Percentiles rank a stretch among this genome's conserved stretches.
These are phyloP conservation scores for Arachnomyces sp. DNA, from an alignment of 2,329 filamentous ascomycete species.

Conservation along the genomic window DNA sequence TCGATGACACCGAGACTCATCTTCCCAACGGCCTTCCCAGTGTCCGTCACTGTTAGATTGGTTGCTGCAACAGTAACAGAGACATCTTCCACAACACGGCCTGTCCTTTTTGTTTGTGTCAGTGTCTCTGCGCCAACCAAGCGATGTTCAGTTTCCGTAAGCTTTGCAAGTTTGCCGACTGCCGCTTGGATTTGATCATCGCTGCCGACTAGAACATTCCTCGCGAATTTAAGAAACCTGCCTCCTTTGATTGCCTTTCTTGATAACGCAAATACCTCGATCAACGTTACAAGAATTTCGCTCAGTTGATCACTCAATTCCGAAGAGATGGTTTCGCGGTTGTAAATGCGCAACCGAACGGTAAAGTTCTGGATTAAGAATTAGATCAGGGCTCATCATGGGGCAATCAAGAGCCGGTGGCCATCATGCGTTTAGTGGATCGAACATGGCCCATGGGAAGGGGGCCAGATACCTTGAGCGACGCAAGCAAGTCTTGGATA, in stretches of 20 bases:
- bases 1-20: constrained; percentile 1
- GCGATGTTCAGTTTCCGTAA: constrained; percentile 36
- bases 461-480: constrained; percentile 24
- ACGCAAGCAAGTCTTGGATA: constrained; percentile 38
- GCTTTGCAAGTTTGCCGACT: constrained; percentile 32
- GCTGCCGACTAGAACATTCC: constrained; percentile 33
- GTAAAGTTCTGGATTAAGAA: constrained; percentile 32
- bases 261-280: constrained; percentile 40
- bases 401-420: too few relatives aligned
- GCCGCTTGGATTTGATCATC: constrained; percentile 35
- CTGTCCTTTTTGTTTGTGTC: constrained; percentile 11
- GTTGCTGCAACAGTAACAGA: constrained; percentile 5
- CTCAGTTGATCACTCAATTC: constrained; percentile 35
- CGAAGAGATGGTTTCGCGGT: constrained; percentile 30
- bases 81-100: constrained; percentile 10
- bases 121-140: constrained; percentile 40
- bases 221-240: constrained; percentile 33
- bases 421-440: too few relatives aligned
- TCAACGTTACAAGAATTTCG: constrained; percentile 36
- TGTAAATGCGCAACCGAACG: constrained; percentile 34
- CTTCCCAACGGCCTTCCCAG: background rate
- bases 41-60: constrained; percentile 4
- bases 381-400: too few relatives aligned
- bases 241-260: constrained; percentile 36
- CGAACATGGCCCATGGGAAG: too few relatives aligned